phyloP scores from a whole-genome alignment of 345 rosid genomes.

The Capsella bursapastoris region DNA sequence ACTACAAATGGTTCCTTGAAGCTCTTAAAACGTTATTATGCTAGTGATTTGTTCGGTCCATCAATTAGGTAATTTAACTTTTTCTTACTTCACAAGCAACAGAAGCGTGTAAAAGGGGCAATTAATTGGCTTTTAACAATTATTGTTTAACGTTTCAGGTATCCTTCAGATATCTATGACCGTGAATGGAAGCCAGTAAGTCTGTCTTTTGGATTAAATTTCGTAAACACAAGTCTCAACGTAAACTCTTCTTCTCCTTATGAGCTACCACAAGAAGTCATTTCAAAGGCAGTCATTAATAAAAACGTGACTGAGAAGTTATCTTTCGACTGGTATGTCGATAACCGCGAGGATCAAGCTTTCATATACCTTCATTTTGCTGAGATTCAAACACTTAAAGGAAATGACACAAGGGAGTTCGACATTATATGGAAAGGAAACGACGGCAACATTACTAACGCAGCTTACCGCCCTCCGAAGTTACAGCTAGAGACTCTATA shows the following conservation, averaged over 20 bases:
- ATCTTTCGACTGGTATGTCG: slow-evolving; percentile 12
- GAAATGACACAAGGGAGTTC: slow-evolving; percentile 31
- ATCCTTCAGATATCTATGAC: slow-evolving; percentile 46
- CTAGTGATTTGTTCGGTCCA: slow-evolving; percentile 26
- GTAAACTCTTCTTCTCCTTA: slow-evolving; percentile 35
- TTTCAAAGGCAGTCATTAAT: slow-evolving; percentile 25
- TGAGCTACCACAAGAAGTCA: slow-evolving; percentile 27
- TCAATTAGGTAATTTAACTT: background rate
- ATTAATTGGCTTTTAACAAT: background rate
- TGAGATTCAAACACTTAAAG: slow-evolving; percentile 31
- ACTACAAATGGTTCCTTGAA: slow-evolving; percentile 37
- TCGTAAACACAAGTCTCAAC: slow-evolving; percentile 33
- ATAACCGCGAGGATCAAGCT: background rate
- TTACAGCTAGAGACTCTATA: slow-evolving; percentile 27
- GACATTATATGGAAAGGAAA: slow-evolving; percentile 29
- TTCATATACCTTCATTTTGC: slow-evolving; percentile 48
- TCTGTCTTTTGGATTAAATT: slow-evolving; percentile 6
- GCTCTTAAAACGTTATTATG: slow-evolving; percentile 20
- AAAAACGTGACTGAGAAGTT: slow-evolving; percentile 37
- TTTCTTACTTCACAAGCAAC: background rate
- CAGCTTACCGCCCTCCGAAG: slow-evolving; percentile 29
- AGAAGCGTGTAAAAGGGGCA: background rate
- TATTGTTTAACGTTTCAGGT: slow-evolving; percentile 38
- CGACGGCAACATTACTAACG: background rate
- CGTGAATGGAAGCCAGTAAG: slow-evolving; percentile 45